Conservation (phyloP, 371 early-diverging fungal genomes). For the Mortierella sp. region DNA sequence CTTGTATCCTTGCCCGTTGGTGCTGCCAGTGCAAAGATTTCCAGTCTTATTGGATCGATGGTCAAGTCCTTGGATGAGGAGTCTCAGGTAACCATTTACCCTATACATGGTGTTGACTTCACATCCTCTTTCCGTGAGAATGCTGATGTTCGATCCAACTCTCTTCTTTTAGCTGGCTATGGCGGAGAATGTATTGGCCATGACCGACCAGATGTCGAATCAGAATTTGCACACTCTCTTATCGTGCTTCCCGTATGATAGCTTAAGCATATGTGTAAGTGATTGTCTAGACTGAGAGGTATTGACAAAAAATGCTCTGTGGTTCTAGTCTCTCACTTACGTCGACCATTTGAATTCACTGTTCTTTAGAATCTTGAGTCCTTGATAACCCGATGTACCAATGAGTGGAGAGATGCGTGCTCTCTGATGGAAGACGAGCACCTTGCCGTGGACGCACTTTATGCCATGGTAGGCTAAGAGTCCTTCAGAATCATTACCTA, state of each 20-base stretch:
- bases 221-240: constrained; percentile 12
- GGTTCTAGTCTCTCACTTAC: no score
- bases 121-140: no score
- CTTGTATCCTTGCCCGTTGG: constrained; percentile 30
- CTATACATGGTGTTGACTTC: not conserved
- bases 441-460: constrained; percentile 39
- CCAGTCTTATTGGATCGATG: constrained; percentile 19
- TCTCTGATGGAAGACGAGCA: constrained; percentile 20
- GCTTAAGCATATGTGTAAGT: constrained; percentile 23
- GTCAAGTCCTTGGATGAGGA: constrained; percentile 13
- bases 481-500: no score
- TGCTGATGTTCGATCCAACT: no score
- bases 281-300: not conserved
- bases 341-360: no score
- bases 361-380: constrained; percentile 20
- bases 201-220: not conserved
- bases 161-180: not conserved
- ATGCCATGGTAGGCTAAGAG: constrained; percentile 25
- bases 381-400: constrained; percentile 13
- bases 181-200: not conserved
- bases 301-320: not conserved
- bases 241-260: constrained; percentile 22
- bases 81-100: constrained; percentile 12
- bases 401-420: constrained; percentile 31
- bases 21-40: constrained; percentile 16